Evolutionary conservation across 2,329 filamentous ascomycete species (phyloP).

Genomic region (Fusarium sp.): DNA sequence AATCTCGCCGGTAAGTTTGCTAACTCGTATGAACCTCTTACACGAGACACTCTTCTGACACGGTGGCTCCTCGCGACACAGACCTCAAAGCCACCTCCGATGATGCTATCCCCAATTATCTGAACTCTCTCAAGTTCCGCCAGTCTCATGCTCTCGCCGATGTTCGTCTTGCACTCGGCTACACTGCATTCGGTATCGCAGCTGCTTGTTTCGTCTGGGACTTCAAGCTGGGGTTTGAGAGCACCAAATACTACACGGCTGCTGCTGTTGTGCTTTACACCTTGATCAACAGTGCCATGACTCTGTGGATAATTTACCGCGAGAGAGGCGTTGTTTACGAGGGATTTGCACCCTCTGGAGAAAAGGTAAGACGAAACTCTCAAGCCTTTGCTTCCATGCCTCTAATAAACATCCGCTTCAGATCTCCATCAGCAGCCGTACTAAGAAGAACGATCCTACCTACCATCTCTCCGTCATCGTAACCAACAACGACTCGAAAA

Average conservation of each 20-base stretch:
- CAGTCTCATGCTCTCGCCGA: conserved; percentile 87
- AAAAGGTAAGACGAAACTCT: conserved; percentile 71
- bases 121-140: conserved; percentile 86
- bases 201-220: conserved; percentile 91
- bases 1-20: conserved; percentile 70
- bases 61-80: conserved; percentile 56
- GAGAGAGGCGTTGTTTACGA: conserved; percentile 88
- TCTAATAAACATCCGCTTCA: conserved; percentile 54
- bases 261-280: conserved; percentile 85
- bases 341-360: conserved; percentile 75
- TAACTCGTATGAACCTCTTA: background rate
- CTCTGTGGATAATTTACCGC: conserved; percentile 85
- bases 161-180: conserved; percentile 85
- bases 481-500: conserved; percentile 55
- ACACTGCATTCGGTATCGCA: conserved; percentile 82
- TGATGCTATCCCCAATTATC: conserved; percentile 93
- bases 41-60: conserved; percentile 42
- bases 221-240: conserved; percentile 90
- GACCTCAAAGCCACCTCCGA: conserved; percentile 98
- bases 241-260: conserved; percentile 84
- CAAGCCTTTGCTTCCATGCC: background rate
- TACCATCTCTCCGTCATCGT: conserved; percentile 81
- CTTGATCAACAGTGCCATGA: conserved; percentile 80
- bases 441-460: conserved; percentile 82
- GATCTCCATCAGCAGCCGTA: conserved; percentile 79